phyloP scores from a whole-genome alignment of 306 rosid species.

The Echinosophora koreensis region DNA sequence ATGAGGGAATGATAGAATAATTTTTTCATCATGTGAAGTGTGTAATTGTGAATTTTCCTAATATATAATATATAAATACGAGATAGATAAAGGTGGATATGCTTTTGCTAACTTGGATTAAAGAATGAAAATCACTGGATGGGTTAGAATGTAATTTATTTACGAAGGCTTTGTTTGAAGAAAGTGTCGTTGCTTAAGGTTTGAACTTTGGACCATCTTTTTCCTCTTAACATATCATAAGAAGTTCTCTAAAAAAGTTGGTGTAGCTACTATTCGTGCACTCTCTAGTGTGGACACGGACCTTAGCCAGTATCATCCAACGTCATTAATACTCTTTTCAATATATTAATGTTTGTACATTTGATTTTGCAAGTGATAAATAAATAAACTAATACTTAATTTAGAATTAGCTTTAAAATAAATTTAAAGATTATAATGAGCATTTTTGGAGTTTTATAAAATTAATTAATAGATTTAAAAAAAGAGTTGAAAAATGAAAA shows the following conservation, averaged over 20 bases:
- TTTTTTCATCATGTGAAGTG: not conserved
- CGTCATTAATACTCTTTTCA: too few species aligned
- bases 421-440: not conserved
- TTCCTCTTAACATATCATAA: not conserved
- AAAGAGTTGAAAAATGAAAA: not conserved
- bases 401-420: not conserved
- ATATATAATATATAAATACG: not conserved
- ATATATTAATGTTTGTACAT: too few species aligned
- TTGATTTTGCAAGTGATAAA: not conserved
- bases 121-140: not conserved
- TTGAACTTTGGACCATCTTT: not conserved
- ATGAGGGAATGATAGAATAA: not conserved
- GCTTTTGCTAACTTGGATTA: not conserved
- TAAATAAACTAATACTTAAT: not conserved
- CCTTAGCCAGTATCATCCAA: too few species aligned
- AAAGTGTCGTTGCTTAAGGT: not conserved
- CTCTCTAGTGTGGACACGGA: too few species aligned
- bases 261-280: too few species aligned
- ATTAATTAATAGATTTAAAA: not conserved
- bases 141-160: not conserved
- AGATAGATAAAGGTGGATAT: not conserved
- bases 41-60: not conserved
- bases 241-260: not conserved
- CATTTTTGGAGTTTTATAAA: not conserved
- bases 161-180: not conserved